These are phyloP conservation scores for Plenodomus biglobosus DNA, from an alignment of 2,329 filamentous ascomycete genomes.

Conservation along the genomic window DNA sequence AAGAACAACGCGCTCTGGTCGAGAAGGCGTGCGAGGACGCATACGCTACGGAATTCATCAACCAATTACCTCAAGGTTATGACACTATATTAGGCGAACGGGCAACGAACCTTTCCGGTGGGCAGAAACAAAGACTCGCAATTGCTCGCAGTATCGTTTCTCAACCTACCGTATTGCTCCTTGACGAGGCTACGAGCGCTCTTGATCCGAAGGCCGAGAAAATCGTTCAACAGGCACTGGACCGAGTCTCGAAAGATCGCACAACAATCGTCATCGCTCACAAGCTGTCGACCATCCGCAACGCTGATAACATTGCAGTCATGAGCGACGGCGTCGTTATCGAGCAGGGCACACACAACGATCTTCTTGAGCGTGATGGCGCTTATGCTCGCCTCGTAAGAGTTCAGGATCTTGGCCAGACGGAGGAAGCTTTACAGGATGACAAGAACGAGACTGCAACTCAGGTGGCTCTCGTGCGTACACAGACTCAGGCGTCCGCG, in stretches of 20 bases:
- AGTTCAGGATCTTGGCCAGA: constrained; percentile 50
- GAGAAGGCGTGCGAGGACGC: constrained; percentile 81
- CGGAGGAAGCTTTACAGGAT: not conserved
- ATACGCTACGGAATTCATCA: constrained; percentile 93
- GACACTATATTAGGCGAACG: constrained; percentile 91
- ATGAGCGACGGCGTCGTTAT: constrained; percentile 79
- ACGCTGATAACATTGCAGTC: constrained; percentile 93
- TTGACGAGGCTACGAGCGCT: constrained; percentile 84
- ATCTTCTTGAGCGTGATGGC: constrained; percentile 69
- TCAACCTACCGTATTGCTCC: constrained; percentile 82
- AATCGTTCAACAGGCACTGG: constrained; percentile 88
- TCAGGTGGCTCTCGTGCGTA: constrained; percentile 26
- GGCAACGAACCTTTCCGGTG: constrained; percentile 86
- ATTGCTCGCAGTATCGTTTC: constrained; percentile 88
- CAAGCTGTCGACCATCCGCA: constrained; percentile 87
- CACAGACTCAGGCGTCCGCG: constrained; percentile 32
- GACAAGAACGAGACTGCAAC: constrained; percentile 15
- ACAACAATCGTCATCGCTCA: constrained; percentile 97
- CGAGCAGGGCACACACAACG: constrained; percentile 86
- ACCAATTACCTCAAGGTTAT: constrained; percentile 67
- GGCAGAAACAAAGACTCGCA: constrained; percentile 93
- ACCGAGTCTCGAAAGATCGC: constrained; percentile 77
- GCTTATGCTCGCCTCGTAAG: constrained; percentile 73
- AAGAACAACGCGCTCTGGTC: constrained; percentile 70
- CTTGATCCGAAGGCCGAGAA: constrained; percentile 93